Conservation (phyloP, 2,329 filamentous ascomycete genomes). For the Fusarium circinatum region DNA sequence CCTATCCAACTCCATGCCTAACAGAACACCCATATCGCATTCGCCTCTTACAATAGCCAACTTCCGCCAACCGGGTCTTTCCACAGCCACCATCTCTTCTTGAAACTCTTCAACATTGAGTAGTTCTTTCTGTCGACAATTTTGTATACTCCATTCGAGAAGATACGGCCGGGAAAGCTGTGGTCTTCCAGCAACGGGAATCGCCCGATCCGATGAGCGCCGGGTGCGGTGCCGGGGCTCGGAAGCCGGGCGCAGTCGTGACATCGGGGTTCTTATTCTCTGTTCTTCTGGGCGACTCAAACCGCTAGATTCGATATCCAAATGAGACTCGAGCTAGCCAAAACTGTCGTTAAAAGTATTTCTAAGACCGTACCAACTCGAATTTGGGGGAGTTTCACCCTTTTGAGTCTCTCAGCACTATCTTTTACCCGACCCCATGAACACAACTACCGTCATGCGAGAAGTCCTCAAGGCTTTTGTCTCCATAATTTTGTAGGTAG, state of each 20-base stretch:
- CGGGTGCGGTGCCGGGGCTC: constrained; percentile 34
- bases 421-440: constrained; percentile 30
- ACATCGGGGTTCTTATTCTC: constrained; percentile 13
- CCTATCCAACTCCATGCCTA: constrained; percentile 33
- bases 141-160: constrained; percentile 40
- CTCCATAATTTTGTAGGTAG: constrained; percentile 10
- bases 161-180: constrained; percentile 35
- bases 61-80: constrained; percentile 34
- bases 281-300: background rate
- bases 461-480: constrained; percentile 11
- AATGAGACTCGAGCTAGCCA: background rate
- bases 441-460: constrained; percentile 38
- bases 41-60: constrained; percentile 39
- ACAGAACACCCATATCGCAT: constrained; percentile 30
- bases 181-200: constrained; percentile 2
- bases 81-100: constrained; percentile 29
- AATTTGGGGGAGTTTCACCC: constrained; percentile 5
- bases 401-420: constrained; percentile 27
- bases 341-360: background rate
- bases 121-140: constrained; percentile 33
- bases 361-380: background rate
- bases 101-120: constrained; percentile 26
- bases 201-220: constrained; percentile 37
- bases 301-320: background rate
- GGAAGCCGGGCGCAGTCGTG: constrained; percentile 26